Percentiles rank a stretch among this genome's conserved stretches.
Evolutionary conservation across 805 yeast genomes (phyloP).

Genomic region (Yarrowia keelungensis): DNA sequence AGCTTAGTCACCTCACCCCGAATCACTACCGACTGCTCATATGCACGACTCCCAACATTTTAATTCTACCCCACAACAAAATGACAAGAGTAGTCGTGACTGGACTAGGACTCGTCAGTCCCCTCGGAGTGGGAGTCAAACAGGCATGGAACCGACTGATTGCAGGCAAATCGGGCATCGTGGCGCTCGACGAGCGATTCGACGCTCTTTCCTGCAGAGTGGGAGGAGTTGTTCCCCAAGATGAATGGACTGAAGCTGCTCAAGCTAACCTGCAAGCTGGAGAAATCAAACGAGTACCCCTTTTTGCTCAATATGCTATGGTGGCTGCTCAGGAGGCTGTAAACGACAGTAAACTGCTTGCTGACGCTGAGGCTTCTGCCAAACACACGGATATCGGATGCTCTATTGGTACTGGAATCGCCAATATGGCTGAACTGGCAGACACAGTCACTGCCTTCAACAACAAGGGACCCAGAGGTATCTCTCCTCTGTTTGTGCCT

Average conservation of each 20-base stretch:
- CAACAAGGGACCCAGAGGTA: slow-evolving; percentile 64
- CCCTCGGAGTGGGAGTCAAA: slow-evolving; percentile 73
- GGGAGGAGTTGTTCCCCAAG: slow-evolving; percentile 75
- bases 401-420: slow-evolving; percentile 93
- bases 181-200: slow-evolving; percentile 56
- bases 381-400: slow-evolving; percentile 56
- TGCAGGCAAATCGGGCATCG: slow-evolving; percentile 50
- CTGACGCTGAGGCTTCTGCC: slow-evolving; percentile 42
- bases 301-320: slow-evolving; percentile 78
- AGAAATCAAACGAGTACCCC: slow-evolving; percentile 68
- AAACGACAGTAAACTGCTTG: slow-evolving; percentile 63
- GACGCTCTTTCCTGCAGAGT: slow-evolving; percentile 69
- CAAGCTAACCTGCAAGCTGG: slow-evolving; percentile 57
- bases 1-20: too few relatives aligned
- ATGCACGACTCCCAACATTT: neutral
- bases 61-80: slow-evolving; percentile 18
- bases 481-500: slow-evolving; percentile 89
- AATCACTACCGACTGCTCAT: too few relatives aligned
- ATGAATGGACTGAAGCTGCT: slow-evolving; percentile 52
- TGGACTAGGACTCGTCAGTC: slow-evolving; percentile 86
- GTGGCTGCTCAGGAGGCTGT: slow-evolving; percentile 82
- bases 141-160: slow-evolving; percentile 51
- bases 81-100: slow-evolving; percentile 79
- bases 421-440: slow-evolving; percentile 77
- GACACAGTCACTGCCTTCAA: slow-evolving; percentile 64